Conservation (phyloP, 2,329 filamentous ascomycete genomes). For the Penicillium sp. region DNA sequence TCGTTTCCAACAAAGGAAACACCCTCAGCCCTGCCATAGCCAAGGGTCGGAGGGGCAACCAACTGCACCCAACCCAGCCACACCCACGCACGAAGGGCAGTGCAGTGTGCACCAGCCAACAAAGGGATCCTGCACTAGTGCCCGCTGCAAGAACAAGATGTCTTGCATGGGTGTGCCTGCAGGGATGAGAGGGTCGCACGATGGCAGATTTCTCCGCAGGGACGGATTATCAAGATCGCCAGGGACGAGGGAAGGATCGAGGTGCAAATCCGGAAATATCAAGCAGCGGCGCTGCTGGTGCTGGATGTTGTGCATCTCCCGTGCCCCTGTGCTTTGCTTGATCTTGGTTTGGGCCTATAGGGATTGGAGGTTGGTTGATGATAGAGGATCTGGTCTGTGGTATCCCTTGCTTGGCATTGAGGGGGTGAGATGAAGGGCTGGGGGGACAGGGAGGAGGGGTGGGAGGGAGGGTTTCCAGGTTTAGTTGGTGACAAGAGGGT, state of each 20-base stretch:
- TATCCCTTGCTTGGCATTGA: constrained; percentile 22
- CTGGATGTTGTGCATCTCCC: constrained; percentile 2
- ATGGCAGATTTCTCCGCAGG: neutral
- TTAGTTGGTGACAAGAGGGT: neutral
- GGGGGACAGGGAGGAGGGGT: constrained; percentile 7
- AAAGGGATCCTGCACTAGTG: constrained; percentile 15
- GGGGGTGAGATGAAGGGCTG: constrained; percentile 1
- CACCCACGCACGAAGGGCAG: constrained; percentile 11
- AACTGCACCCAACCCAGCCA: constrained; percentile 18
- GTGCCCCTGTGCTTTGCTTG: constrained; percentile 3
- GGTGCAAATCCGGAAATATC: neutral
- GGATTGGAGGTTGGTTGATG: neutral
- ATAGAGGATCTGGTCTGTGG: neutral
- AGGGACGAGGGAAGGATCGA: neutral
- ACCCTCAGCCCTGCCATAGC: constrained; percentile 9
- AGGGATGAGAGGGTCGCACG: neutral
- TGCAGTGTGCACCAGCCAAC: neutral
- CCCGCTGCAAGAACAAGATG: constrained; percentile 19
- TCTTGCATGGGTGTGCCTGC: constrained; percentile 20
- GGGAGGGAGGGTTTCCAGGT: neutral
- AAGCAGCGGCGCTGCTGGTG: neutral
- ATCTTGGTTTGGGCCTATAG: constrained; percentile 13
- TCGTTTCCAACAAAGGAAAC: constrained; percentile 3
- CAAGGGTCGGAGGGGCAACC: constrained; percentile 18
- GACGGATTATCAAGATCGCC: neutral